Conservation (phyloP, 148 eudicot genomes). For the Fagopyrum tataricum region DNA sequence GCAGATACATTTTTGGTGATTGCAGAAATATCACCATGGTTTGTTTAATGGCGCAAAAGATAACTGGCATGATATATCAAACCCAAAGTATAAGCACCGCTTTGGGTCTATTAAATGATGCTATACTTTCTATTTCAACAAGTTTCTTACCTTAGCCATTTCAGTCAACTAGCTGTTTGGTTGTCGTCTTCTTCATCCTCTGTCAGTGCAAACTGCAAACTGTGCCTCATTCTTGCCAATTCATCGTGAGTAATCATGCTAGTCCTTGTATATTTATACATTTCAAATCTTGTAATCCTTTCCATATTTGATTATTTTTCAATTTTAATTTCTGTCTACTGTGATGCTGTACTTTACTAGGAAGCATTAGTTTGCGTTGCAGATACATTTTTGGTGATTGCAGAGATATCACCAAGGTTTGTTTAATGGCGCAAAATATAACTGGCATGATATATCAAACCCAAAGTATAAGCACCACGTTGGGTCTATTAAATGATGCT, state of each 20-base stretch:
- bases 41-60: slow-evolving; percentile 39
- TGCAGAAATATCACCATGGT: slow-evolving; percentile 12
- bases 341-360: background rate
- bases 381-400: slow-evolving; percentile 34
- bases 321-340: background rate
- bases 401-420: slow-evolving; percentile 7
- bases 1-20: slow-evolving; percentile 35
- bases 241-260: background rate
- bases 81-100: slow-evolving; percentile 35
- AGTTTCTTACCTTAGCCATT: background rate
- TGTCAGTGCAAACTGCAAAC: no score
- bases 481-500: slow-evolving; percentile 16
- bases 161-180: no score
- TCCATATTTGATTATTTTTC: background rate
- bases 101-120: slow-evolving; percentile 64
- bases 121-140: slow-evolving; percentile 20
- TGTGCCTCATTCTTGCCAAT: background rate
- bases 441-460: slow-evolving; percentile 55
- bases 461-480: slow-evolving; percentile 29
- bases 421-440: slow-evolving; percentile 40
- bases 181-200: background rate
- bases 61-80: slow-evolving; percentile 57
- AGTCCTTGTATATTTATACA: background rate
- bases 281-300: background rate
- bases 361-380: slow-evolving; percentile 24